Percentiles rank a stretch among this genome's conserved stretches.
phyloP scores from a whole-genome alignment of 2,329 filamentous ascomycete genomes.

The Trichoderma koningii region DNA sequence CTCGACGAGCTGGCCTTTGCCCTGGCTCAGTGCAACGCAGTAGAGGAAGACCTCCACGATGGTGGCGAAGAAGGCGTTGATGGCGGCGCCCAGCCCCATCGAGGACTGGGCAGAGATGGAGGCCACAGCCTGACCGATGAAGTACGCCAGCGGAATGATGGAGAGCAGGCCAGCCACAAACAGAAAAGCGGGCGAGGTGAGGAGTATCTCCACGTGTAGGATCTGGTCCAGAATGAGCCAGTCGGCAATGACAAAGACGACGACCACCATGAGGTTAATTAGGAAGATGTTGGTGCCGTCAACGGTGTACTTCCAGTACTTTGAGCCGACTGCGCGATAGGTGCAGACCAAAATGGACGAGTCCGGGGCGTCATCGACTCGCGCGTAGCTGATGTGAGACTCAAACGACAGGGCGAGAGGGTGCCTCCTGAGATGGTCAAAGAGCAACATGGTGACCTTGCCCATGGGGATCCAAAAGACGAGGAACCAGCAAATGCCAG shows the following conservation, averaged over 20 bases:
- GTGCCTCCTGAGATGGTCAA: slow-evolving; percentile 89
- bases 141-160: slow-evolving; percentile 95
- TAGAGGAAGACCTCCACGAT: slow-evolving; percentile 97
- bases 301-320: slow-evolving; percentile 99
- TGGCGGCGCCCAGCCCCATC: slow-evolving; percentile 94
- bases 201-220: slow-evolving; percentile 67
- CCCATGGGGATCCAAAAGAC: slow-evolving; percentile 99
- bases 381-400: slow-evolving; percentile 75
- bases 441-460: slow-evolving; percentile 84
- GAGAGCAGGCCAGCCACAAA: slow-evolving; percentile 84
- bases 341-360: slow-evolving; percentile 93
- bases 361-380: slow-evolving; percentile 69
- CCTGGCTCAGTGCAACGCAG: slow-evolving; percentile 88
- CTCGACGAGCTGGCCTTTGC: slow-evolving; percentile 90
- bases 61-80: slow-evolving; percentile 98
- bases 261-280: slow-evolving; percentile 92
- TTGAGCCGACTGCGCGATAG: slow-evolving; percentile 88
- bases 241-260: slow-evolving; percentile 93
- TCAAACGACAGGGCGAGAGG: slow-evolving; percentile 92
- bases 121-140: slow-evolving; percentile 96
- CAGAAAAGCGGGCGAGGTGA: slow-evolving; percentile 83
- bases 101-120: slow-evolving; percentile 98
- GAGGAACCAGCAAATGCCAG: slow-evolving; percentile 88
- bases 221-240: slow-evolving; percentile 75
- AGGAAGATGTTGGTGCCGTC: slow-evolving; percentile 99